Evolutionary conservation across 139 green algal genomes (phyloP).

Genomic region (Picochlorum sp.): DNA sequence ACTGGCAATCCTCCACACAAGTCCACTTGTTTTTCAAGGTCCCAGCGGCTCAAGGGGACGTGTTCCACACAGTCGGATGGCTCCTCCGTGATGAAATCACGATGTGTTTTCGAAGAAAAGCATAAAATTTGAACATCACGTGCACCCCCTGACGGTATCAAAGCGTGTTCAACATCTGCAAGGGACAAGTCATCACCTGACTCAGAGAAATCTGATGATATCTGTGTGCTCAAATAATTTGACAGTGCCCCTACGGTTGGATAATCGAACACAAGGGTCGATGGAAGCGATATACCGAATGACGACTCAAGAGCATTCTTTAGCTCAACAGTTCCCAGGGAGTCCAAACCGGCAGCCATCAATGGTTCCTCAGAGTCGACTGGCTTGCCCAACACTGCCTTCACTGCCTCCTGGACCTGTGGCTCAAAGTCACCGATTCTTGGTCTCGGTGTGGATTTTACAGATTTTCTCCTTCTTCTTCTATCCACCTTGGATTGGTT

Average conservation of each 20-base stretch:
- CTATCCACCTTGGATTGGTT: not conserved
- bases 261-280: slow-evolving; percentile 54
- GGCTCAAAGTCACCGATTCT: not conserved
- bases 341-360: slow-evolving; percentile 58
- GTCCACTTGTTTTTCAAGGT: slow-evolving; percentile 23
- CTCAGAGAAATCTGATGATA: not conserved
- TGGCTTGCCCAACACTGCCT: not conserved
- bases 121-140: not conserved
- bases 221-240: slow-evolving; percentile 15
- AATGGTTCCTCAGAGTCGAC: slow-evolving; percentile 34
- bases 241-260: slow-evolving; percentile 37
- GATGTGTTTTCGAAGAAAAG: not conserved
- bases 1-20: slow-evolving; percentile 6
- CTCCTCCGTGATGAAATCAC: not conserved
- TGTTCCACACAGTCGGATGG: slow-evolving; percentile 15
- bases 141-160: not conserved
- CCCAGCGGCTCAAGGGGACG: slow-evolving; percentile 44
- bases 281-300: slow-evolving; percentile 21
- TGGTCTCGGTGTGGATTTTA: not conserved
- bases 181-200: not conserved
- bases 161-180: slow-evolving; percentile 4
- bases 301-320: slow-evolving; percentile 27
- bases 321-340: slow-evolving; percentile 36
- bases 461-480: not conserved
- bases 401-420: slow-evolving; percentile 4